Percentiles rank a stretch among this genome's conserved stretches.
Conservation (phyloP, 2,329 filamentous ascomycete species). For the Diaporthe humulicola region DNA sequence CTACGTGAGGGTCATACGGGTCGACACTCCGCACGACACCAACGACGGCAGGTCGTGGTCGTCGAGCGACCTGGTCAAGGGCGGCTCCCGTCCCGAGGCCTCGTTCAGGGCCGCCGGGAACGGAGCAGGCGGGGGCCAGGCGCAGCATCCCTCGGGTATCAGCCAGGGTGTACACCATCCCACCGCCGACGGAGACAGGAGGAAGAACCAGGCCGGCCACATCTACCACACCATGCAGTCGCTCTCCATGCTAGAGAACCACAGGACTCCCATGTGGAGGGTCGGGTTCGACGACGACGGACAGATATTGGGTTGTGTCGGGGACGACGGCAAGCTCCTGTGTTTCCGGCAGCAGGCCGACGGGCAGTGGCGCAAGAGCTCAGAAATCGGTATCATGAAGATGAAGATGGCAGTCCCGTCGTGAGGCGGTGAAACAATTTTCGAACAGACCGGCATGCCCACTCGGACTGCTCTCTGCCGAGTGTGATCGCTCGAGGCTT, state of each 20-base stretch:
- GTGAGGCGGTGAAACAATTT: constrained; percentile 33
- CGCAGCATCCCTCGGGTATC: constrained; percentile 61
- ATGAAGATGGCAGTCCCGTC: constrained; percentile 64
- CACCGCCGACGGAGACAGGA: constrained; percentile 60
- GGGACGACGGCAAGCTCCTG: constrained; percentile 78
- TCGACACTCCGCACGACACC: constrained; percentile 70
- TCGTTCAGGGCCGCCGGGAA: constrained; percentile 30
- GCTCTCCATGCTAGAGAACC: constrained; percentile 75
- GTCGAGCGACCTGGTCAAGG: constrained; percentile 58
- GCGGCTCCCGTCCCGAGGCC: constrained; percentile 43
- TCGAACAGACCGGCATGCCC: background rate
- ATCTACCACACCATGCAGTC: constrained; percentile 74
- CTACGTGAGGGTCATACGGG: constrained; percentile 86
- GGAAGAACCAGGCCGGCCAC: constrained; percentile 72
- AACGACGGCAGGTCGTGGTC: constrained; percentile 66
- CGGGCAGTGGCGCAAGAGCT: constrained; percentile 71
- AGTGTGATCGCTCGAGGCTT: constrained; percentile 17
- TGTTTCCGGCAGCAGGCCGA: constrained; percentile 72
- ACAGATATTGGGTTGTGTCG: constrained; percentile 80
- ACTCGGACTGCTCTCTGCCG: constrained; percentile 29
- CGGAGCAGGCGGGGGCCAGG: constrained; percentile 39
- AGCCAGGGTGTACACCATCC: constrained; percentile 67
- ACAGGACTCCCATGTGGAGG: constrained; percentile 81
- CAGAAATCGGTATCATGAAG: constrained; percentile 71
- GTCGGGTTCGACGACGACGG: constrained; percentile 79